phyloP scores from a whole-genome alignment of 768 basidiomycete species.

The Tephrocybe sp. region DNA sequence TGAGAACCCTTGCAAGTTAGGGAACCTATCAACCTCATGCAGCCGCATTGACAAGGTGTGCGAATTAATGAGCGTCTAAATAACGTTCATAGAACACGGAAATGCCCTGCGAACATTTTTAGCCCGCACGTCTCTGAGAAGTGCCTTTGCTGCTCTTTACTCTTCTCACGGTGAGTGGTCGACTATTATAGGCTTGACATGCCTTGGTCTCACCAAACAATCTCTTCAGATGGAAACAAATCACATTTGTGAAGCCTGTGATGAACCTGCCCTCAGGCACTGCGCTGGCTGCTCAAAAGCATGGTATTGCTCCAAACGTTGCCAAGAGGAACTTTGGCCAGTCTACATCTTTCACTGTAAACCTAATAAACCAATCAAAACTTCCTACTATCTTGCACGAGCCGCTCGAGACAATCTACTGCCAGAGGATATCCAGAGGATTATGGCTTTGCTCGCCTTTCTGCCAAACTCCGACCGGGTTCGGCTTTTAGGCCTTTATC shows the following conservation, averaged over 20 bases:
- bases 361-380: conserved; percentile 21
- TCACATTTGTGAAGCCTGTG: conserved; percentile 5
- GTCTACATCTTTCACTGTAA: conserved; percentile 32
- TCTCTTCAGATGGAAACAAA: too few relatives aligned
- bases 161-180: too few relatives aligned
- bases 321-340: conserved; percentile 28
- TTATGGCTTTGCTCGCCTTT: conserved; percentile 31
- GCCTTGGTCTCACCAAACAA: too few relatives aligned
- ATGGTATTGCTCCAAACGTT: conserved; percentile 31
- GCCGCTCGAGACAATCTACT: conserved; percentile 22
- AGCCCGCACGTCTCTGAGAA: too few relatives aligned
- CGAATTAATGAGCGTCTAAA: background rate
- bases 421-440: conserved; percentile 29
- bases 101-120: too few relatives aligned
- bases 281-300: conserved; percentile 24
- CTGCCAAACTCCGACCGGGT: conserved; percentile 10
- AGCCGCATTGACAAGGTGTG: too few relatives aligned
- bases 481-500: conserved; percentile 30
- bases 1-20: too few relatives aligned
- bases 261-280: conserved; percentile 1
- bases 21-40: too few relatives aligned
- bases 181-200: too few relatives aligned
- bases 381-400: conserved; percentile 28
- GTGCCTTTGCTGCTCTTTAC: too few relatives aligned
- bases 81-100: background rate